Evolutionary conservation across 2,329 filamentous ascomycete genomes (phyloP).

Genomic region (Pestalotiopsis fici): DNA sequence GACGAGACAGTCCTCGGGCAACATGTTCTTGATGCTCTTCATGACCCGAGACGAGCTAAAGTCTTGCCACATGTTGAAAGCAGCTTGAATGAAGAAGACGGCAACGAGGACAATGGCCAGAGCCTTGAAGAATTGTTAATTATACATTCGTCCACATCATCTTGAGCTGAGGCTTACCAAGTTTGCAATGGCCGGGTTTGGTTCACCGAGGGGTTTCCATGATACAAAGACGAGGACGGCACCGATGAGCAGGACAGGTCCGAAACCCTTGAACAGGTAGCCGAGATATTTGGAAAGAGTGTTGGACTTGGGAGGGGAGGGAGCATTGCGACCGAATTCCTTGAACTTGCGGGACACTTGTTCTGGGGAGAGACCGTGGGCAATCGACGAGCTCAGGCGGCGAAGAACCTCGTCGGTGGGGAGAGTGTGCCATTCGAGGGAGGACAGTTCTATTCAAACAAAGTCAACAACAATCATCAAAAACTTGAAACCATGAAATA

Average conservation of each 20-base stretch:
- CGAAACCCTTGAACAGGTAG: conserved; percentile 80
- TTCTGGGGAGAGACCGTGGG: conserved; percentile 60
- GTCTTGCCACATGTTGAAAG: conserved; percentile 72
- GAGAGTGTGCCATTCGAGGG: conserved; percentile 69
- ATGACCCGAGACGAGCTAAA: conserved; percentile 78
- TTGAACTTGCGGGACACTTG: conserved; percentile 55
- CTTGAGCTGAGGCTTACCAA: conserved; percentile 28
- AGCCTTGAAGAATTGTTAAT: conserved; percentile 37
- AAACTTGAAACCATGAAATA: neutral
- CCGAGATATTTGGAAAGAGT: conserved; percentile 58
- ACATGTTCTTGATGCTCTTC: conserved; percentile 77
- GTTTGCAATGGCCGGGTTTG: conserved; percentile 66
- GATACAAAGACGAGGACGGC: conserved; percentile 74
- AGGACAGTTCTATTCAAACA: conserved; percentile 51
- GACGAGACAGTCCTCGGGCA: conserved; percentile 71
- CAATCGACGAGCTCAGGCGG: conserved; percentile 57
- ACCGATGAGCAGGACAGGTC: conserved; percentile 68
- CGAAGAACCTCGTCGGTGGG: conserved; percentile 57
- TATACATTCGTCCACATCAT: too few relatives aligned
- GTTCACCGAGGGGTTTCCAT: conserved; percentile 74
- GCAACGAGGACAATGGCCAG: conserved; percentile 72
- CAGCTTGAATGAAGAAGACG: conserved; percentile 70
- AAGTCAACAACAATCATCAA: conserved; percentile 15
- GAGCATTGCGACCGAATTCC: conserved; percentile 68
- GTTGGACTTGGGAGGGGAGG: conserved; percentile 65